These are phyloP conservation scores for Scheffersomyces segobiensis DNA, from an alignment of 1,139 yeast species.

Conservation along the genomic window DNA sequence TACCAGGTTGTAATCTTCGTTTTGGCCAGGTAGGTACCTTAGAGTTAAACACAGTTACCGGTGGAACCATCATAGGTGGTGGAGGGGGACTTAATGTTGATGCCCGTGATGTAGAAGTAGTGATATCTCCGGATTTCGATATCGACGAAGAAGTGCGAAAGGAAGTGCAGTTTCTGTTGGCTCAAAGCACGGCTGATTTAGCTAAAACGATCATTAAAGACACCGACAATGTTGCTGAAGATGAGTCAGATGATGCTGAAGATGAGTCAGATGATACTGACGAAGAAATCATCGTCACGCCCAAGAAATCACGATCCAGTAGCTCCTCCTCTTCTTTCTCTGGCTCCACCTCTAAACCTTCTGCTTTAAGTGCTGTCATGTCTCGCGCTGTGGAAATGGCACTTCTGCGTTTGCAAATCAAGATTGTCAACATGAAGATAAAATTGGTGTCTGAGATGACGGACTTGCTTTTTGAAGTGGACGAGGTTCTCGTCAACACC, in stretches of 20 bases:
- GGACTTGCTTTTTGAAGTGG: conserved; percentile 45
- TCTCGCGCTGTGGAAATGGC: conserved; percentile 69
- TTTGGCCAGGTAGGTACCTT: conserved; percentile 62
- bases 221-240: conserved; percentile 14
- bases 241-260: conserved; percentile 13
- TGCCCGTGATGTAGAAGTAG: conserved; percentile 57
- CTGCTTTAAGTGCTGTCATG: conserved; percentile 57
- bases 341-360: conserved; percentile 19
- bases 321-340: conserved; percentile 9
- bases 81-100: conserved; percentile 68
- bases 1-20: conserved; percentile 68
- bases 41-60: conserved; percentile 32
- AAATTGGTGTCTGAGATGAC: conserved; percentile 53
- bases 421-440: conserved; percentile 43
- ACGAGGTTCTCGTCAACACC: conserved; percentile 39
- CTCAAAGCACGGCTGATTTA: conserved; percentile 66
- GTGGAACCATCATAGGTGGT: conserved; percentile 24
- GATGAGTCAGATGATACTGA: conserved; percentile 18
- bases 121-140: conserved; percentile 51
- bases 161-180: conserved; percentile 45
- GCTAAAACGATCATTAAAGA: conserved; percentile 55
- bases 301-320: conserved; percentile 1
- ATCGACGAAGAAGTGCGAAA: conserved; percentile 28
- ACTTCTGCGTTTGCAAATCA: conserved; percentile 57
- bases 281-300: conserved; percentile 15